phyloP scores from a whole-genome alignment of 768 basidiomycete species.

The Sarcomyxa edulis region DNA sequence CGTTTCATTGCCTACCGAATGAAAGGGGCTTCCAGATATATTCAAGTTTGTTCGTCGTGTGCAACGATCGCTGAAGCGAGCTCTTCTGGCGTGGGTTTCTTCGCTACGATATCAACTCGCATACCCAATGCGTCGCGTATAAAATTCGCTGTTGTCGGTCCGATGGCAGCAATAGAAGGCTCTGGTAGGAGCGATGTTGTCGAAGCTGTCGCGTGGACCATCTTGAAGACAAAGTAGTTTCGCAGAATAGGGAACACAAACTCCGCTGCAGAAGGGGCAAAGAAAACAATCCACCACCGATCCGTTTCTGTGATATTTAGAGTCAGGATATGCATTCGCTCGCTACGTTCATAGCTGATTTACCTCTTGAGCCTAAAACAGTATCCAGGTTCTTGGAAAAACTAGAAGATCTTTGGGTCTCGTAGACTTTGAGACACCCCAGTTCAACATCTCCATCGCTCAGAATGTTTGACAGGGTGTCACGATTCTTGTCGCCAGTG shows the following conservation, averaged over 20 bases:
- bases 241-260: slow-evolving; percentile 48
- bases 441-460: slow-evolving; percentile 37
- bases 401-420: slow-evolving; percentile 50
- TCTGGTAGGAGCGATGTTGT: background rate
- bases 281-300: slow-evolving; percentile 68
- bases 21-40: too few species aligned
- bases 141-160: slow-evolving; percentile 56
- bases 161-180: slow-evolving; percentile 55
- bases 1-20: too few species aligned
- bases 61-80: slow-evolving; percentile 29
- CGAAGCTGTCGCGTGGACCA: background rate
- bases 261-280: slow-evolving; percentile 68
- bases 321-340: slow-evolving; percentile 9
- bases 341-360: too few species aligned
- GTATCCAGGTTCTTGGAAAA: slow-evolving; percentile 40
- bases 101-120: slow-evolving; percentile 48
- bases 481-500: slow-evolving; percentile 83
- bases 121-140: slow-evolving; percentile 40
- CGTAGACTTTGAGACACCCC: slow-evolving; percentile 60
- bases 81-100: slow-evolving; percentile 51
- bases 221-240: slow-evolving; percentile 36
- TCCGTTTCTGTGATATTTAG: slow-evolving; percentile 10
- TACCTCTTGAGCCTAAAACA: too few species aligned
- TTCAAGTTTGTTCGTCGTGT: background rate
- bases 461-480: slow-evolving; percentile 54